Conservation (phyloP, 306 rosid species). For the Fagus crenata region DNA sequence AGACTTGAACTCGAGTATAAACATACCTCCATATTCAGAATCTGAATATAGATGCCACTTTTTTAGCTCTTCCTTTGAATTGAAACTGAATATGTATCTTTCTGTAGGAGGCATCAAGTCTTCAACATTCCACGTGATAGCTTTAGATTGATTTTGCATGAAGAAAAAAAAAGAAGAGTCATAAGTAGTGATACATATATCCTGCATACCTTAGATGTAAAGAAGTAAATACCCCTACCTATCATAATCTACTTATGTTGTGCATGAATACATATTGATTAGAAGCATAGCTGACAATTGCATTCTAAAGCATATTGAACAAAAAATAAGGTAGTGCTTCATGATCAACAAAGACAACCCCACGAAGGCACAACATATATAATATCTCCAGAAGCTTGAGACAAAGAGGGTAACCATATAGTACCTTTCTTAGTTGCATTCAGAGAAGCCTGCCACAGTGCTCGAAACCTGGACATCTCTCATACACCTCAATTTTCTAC, state of each 20-base stretch:
- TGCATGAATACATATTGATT: not conserved
- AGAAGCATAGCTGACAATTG: not conserved
- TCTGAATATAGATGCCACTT: conserved; percentile 95
- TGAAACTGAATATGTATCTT: conserved; percentile 73
- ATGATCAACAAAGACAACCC: not conserved
- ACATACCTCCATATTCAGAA: conserved; percentile 83
- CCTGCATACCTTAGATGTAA: not conserved
- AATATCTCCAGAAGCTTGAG: not conserved
- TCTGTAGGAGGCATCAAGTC: conserved; percentile 90
- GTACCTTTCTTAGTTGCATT: conserved; percentile 83
- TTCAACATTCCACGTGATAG: conserved; percentile 67
- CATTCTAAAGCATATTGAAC: not conserved
- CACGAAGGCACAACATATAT: not conserved
- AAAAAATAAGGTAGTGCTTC: not conserved
- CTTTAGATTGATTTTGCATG: conserved; percentile 36
- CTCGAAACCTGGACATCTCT: conserved; percentile 76
- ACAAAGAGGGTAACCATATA: not conserved
- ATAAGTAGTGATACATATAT: conserved; percentile 6
- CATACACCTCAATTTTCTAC: conserved; percentile 18
- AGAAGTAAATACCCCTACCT: not conserved
- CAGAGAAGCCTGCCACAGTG: conserved; percentile 64
- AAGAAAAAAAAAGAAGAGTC: conserved; percentile 4
- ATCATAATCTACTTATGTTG: not conserved
- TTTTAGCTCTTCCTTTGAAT: conserved; percentile 70
- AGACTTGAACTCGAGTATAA: not conserved